Percentiles rank a stretch among this genome's conserved stretches.
phyloP scores from a whole-genome alignment of 1,284 basidiomycete species.

The Cutaneotrichosporon sp. region DNA sequence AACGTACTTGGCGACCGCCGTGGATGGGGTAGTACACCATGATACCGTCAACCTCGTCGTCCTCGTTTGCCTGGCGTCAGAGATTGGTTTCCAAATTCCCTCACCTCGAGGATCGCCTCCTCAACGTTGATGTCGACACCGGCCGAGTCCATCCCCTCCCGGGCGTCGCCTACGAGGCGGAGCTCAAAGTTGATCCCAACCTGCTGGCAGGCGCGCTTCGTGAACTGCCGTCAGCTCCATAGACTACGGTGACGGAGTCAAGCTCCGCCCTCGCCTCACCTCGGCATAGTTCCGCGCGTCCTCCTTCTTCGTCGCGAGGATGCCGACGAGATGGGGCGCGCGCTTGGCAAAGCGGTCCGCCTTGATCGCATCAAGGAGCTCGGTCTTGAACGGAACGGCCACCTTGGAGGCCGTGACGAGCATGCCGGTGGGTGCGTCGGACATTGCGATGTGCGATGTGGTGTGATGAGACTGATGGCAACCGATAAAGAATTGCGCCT shows the following conservation, averaged over 20 bases:
- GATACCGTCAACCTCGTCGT: slow-evolving; percentile 80
- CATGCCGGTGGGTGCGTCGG: slow-evolving; percentile 29
- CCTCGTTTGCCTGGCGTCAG: slow-evolving; percentile 92
- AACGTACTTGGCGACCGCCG: slow-evolving; percentile 55
- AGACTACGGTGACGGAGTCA: too few relatives aligned
- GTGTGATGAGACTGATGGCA: background rate
- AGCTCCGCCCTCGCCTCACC: too few relatives aligned
- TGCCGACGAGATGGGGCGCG: slow-evolving; percentile 78
- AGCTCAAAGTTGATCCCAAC: slow-evolving; percentile 84
- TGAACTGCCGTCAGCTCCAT: slow-evolving; percentile 62
- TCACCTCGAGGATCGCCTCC: slow-evolving; percentile 88
- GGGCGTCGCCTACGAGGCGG: slow-evolving; percentile 59
- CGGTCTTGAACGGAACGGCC: slow-evolving; percentile 47
- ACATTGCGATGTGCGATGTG: slow-evolving; percentile 10
- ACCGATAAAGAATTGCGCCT: too few relatives aligned
- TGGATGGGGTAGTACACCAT: slow-evolving; percentile 97
- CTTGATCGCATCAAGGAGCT: slow-evolving; percentile 38
- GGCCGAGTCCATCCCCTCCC: slow-evolving; percentile 45
- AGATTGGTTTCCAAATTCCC: too few relatives aligned
- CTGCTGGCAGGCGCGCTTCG: slow-evolving; percentile 80
- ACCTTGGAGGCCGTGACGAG: slow-evolving; percentile 48
- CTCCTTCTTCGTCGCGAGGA: slow-evolving; percentile 77
- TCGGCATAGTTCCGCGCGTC: slow-evolving; percentile 89
- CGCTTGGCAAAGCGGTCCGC: slow-evolving; percentile 30
- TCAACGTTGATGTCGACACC: slow-evolving; percentile 72